Base-by-base conservation (phyloP, 371 early-diverging fungal species). In the Smittium culicis region DNA sequence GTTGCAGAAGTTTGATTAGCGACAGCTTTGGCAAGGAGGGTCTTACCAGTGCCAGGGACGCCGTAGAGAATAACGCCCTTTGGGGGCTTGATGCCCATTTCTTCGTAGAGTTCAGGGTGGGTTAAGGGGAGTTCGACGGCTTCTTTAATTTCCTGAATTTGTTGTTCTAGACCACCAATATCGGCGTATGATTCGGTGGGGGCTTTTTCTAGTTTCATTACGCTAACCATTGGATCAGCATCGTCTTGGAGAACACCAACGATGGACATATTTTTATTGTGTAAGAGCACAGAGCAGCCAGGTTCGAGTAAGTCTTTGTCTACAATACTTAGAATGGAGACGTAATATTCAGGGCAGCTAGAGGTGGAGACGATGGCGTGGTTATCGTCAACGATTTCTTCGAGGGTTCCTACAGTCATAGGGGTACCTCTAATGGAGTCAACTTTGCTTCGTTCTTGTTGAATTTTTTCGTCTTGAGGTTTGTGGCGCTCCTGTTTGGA, bases 91-190 rank as follows among this genome's bases (percentile, higher is more conserved):
- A 99, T 99, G 71, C 99, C 99, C 94, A 99, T 98, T 76, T 98
- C 96, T 80, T 98, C 96, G 77, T 96, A 99, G 64, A 99, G 78
- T 82, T 99, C 99, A 3, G 99, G 99, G 79, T 99, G 99, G 33
- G 98, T 99, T 63, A 99, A 80, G 11, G 99, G 99, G 67, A 99
- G 83, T 79, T 99, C 99, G 16, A 99, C 99, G 30, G 95, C 91
- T 80, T 99, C 99, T 83, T 98, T 99, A 74, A 99, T 99, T 79
- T 99, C 99, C 80, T 99, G 97, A 64, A 99, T 96, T 82, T 99
- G 99, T 71, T 86, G 80, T 69, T 99, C 99, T 61, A 99, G 80
- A 71, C 99, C 99, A 76, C 99, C 99, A 68, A 99, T 92, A 77
- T 98, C 98, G 2, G 94, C 98, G 74, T 99, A 99, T 14, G 99